Conservation (phyloP, 2,329 filamentous ascomycete species). For the Colletotrichum spaethianum region DNA sequence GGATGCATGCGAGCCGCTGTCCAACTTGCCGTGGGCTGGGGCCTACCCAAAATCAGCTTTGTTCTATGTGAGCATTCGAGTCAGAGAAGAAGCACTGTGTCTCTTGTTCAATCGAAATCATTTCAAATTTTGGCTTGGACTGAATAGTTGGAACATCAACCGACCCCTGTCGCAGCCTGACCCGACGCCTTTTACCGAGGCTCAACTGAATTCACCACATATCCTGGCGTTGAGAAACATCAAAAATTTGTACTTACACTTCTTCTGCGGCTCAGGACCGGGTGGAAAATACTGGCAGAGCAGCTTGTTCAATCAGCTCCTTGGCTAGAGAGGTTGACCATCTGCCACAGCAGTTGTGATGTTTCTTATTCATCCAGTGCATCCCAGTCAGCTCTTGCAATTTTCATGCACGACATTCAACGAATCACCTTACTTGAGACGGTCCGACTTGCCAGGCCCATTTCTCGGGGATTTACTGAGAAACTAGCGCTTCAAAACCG, state of each 20-base stretch:
- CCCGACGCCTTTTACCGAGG: background rate
- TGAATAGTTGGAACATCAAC: background rate
- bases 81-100: background rate
- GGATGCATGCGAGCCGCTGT: background rate
- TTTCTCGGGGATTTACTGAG: background rate
- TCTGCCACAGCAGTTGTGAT: background rate
- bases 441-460: background rate
- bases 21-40: background rate
- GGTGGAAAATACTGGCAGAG: background rate
- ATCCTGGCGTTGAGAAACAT: background rate
- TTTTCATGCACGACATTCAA: background rate
- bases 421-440: background rate
- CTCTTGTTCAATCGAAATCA: background rate
- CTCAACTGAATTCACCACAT: background rate
- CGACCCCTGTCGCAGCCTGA: background rate
- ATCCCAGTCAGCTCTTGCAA: background rate
- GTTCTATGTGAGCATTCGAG: background rate
- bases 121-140: conserved; percentile 5
- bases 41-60: background rate
- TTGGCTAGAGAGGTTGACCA: background rate
- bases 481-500: background rate
- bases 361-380: background rate
- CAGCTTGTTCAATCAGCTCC: background rate
- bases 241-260: background rate
- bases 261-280: background rate